Base-by-base conservation (phyloP, 2,329 filamentous ascomycete species). In the Neonectria punicea region DNA sequence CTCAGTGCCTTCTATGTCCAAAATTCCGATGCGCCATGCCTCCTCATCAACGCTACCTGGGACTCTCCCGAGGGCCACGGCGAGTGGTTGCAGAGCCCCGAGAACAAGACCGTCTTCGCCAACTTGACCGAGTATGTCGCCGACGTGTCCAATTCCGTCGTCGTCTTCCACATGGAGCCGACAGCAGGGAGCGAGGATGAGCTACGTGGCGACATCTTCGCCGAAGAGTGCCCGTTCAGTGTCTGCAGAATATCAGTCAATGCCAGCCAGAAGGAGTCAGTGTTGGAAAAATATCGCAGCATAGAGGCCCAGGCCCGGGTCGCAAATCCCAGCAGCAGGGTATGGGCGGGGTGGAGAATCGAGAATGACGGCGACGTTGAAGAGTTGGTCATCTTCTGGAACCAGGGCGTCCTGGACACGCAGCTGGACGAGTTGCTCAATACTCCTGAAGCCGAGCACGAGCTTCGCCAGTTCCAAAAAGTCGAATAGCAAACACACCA, bases 21-120 rank as follows among this genome's bases (percentile, higher is more conserved):
- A 44, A 77, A 78, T 20, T 75, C 78, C 25, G 75, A 82, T 58
- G 77, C 78, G 11, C 72, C 77, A 2, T 70, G 73, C 30, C 63
- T 82, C n/a, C 74, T 86, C 67, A 76, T 86, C 67, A 81, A 80
- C 5, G 80, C 83, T 18, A 77, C 80, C 11, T 85, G 84, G 84
- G 76, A 79, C 59, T 82, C 80, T 0, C 76, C 78, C 20, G 78
- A 76, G 14, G 78, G 78, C 5, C 83, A 86, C 62, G 66, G 63
- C 51, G 67, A 78, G 54, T 86, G 84, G 83, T 79, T 84, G 53
- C 73, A 75, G 49, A 82, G 79, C 55, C 67, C 75, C 3, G 80
- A 80, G 34, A 85, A 85, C 70, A 65, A 76, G 54, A 55, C 64
- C 5, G 70, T 76, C 58, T 80, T 82, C 66, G 73, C 69, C 18